Percentiles rank a stretch among this genome's conserved stretches.
Evolutionary conservation across 2,329 filamentous ascomycete genomes (phyloP).

Genomic region (Ceratocystiopsis sp.): DNA sequence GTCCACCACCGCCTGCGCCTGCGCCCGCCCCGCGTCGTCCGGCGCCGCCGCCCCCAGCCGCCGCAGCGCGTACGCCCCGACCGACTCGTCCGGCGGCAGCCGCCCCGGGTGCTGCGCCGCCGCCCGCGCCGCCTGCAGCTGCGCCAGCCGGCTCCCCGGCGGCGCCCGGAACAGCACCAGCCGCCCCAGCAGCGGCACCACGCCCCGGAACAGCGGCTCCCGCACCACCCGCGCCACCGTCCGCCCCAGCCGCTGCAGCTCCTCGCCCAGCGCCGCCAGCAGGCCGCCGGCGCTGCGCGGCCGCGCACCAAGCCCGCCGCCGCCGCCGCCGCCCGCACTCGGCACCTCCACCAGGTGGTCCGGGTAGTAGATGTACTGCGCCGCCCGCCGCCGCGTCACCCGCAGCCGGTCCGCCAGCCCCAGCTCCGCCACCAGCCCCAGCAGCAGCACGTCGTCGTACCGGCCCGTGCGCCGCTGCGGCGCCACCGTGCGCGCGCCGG

Average conservation of each 20-base stretch:
- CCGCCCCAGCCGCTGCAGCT: background rate
- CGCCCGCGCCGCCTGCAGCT: background rate
- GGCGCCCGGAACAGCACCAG: constrained; percentile 1
- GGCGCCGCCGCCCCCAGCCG: constrained; percentile 20
- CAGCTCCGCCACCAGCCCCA: constrained; percentile 41
- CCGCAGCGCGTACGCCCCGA: constrained; percentile 48
- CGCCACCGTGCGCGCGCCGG: constrained; percentile 63
- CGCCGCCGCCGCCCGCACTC: constrained; percentile 3
- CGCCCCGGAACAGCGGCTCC: constrained; percentile 39
- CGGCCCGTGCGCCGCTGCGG: constrained; percentile 24
- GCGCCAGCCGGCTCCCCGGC: background rate
- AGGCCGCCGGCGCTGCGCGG: background rate
- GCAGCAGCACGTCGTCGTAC: constrained; percentile 48
- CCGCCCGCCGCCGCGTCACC: constrained; percentile 29
- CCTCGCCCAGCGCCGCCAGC: background rate
- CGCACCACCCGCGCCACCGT: constrained; percentile 18
- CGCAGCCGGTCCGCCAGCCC: constrained; percentile 27
- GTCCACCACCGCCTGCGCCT: constrained; percentile 39
- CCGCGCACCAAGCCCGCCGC: background rate
- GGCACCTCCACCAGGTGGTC: constrained; percentile 53
- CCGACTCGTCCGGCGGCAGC: constrained; percentile 42
- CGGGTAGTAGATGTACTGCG: constrained; percentile 75
- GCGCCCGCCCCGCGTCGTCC: constrained; percentile 19
- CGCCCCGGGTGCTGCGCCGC: constrained; percentile 16
- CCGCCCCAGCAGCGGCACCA: constrained; percentile 1